phyloP scores from a whole-genome alignment of 352 stramenopile genomes.

The Pythium volutum region DNA sequence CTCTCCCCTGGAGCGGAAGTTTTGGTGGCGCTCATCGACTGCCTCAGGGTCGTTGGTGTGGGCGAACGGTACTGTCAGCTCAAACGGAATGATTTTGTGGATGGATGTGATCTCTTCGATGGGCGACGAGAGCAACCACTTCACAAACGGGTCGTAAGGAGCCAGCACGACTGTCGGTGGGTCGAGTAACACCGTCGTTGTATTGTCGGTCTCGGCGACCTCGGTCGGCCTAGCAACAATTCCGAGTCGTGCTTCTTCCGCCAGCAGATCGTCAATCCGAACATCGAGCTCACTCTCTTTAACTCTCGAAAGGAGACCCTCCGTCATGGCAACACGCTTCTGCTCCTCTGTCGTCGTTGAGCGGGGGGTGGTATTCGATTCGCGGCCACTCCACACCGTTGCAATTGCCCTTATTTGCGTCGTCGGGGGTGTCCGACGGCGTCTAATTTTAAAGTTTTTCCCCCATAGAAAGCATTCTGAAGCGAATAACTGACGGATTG shows the following conservation, averaged over 20 bases:
- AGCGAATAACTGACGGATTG: neutral
- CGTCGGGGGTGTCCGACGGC: too few relatives aligned
- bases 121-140: conserved; percentile 47
- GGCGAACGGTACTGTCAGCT: conserved; percentile 6
- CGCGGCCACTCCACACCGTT: neutral
- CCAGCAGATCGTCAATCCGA: conserved; percentile 14
- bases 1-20: conserved; percentile 8
- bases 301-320: neutral
- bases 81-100: conserved; percentile 28
- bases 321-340: neutral
- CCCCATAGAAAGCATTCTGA: neutral
- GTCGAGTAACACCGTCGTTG: conserved; percentile 16
- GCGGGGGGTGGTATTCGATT: neutral
- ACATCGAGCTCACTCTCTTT: conserved; percentile 11
- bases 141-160: conserved; percentile 54
- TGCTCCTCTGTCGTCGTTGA: neutral
- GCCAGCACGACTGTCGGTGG: conserved; percentile 37
- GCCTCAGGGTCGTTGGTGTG: neutral
- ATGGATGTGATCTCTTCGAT: conserved; percentile 43
- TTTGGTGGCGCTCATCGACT: neutral
- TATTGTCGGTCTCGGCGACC: neutral
- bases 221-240: neutral
- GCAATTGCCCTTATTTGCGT: neutral
- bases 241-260: conserved; percentile 6
- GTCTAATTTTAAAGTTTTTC: neutral